These are phyloP conservation scores for Pseudopediastrum boryanum DNA, from an alignment of 139 green algal genomes.

Conservation along the genomic window DNA sequence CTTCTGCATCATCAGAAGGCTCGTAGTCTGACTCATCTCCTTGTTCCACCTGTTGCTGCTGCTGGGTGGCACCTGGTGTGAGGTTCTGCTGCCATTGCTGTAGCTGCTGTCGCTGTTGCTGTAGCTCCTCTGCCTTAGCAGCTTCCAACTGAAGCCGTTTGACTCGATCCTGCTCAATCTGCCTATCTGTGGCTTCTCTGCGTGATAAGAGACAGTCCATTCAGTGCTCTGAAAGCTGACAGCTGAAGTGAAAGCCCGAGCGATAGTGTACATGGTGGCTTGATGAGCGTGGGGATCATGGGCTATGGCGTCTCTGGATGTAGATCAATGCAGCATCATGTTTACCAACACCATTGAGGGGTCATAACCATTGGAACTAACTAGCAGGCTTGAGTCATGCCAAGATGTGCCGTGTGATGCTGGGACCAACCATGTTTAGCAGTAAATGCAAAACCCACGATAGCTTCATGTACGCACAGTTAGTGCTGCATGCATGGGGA, in stretches of 20 bases:
- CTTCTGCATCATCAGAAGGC: constrained; percentile 46
- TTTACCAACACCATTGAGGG: background rate
- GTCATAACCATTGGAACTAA: background rate
- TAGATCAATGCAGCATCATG: background rate
- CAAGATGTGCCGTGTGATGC: too few species aligned
- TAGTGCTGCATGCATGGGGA: background rate
- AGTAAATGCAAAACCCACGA: background rate
- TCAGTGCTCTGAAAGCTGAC: too few species aligned
- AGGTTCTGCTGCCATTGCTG: constrained; percentile 35
- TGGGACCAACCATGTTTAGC: too few species aligned
- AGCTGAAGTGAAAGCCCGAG: too few species aligned
- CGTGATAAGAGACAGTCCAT: too few species aligned
- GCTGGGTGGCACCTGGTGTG: background rate
- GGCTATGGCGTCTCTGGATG: constrained; percentile 1
- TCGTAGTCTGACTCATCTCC: constrained; percentile 64
- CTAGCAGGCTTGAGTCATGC: too few species aligned
- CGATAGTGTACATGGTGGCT: too few species aligned
- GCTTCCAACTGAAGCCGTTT: constrained; percentile 50
- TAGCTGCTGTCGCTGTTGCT: constrained; percentile 50
- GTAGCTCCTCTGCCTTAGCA: constrained; percentile 52
- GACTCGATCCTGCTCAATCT: constrained; percentile 51
- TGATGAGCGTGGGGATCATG: too few species aligned
- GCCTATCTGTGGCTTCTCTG: constrained; percentile 48
- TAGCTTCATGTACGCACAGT: background rate
- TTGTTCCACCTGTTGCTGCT: constrained; percentile 14